phyloP scores from a whole-genome alignment of 345 rosid species.

The Lumnitzera littorea region DNA sequence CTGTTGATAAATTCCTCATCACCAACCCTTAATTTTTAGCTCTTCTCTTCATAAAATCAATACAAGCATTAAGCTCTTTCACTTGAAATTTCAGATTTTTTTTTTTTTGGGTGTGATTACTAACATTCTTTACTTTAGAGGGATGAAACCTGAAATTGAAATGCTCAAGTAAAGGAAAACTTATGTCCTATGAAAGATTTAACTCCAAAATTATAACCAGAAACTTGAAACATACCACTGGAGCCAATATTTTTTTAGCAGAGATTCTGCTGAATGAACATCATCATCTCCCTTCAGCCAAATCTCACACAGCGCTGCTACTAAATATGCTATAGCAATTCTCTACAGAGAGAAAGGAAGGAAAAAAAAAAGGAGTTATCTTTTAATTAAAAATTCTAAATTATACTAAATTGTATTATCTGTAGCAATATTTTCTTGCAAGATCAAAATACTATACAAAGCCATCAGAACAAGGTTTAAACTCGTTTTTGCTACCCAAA shows the following conservation, averaged over 20 bases:
- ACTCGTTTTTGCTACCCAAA: too few relatives aligned
- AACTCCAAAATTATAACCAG: not conserved
- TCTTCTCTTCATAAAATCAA: too few relatives aligned
- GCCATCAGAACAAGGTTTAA: not conserved
- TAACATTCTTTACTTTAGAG: too few relatives aligned
- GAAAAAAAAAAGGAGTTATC: not conserved
- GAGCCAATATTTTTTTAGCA: slow-evolving; percentile 40
- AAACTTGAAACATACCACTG: slow-evolving; percentile 42
- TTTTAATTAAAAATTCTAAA: slow-evolving; percentile 5
- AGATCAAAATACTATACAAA: not conserved
- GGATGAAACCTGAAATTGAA: too few relatives aligned
- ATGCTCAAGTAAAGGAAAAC: too few relatives aligned
- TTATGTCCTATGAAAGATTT: too few relatives aligned
- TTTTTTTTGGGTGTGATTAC: too few relatives aligned
- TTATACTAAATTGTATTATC: not conserved
- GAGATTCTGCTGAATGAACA: slow-evolving; percentile 32
- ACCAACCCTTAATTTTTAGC: too few relatives aligned
- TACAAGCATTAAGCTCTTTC: too few relatives aligned
- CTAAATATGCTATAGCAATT: slow-evolving; percentile 65
- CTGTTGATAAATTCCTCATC: too few relatives aligned
- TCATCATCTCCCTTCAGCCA: slow-evolving; percentile 57
- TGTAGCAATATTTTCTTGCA: too few relatives aligned
- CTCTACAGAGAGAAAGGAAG: slow-evolving; percentile 34
- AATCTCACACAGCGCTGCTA: slow-evolving; percentile 73
- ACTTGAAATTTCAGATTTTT: too few relatives aligned